Base-by-base conservation (phyloP, 179 eudicot species). In the Corrigiola litoralis region DNA sequence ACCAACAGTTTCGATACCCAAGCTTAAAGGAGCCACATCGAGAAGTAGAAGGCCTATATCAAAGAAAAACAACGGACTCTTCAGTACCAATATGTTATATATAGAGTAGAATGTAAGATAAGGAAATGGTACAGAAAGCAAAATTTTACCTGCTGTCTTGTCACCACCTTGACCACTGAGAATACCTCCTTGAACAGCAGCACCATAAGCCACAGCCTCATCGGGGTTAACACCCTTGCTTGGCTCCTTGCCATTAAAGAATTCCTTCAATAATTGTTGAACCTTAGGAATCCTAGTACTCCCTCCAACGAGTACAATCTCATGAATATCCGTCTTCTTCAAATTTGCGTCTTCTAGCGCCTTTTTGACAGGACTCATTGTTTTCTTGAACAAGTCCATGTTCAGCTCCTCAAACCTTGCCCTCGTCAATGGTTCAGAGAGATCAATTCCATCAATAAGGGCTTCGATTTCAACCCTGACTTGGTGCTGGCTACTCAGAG, bases 131-230 rank as follows among this genome's bases (percentile, higher is more conserved):
- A 37, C 13, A 3, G 4, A 20, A 8, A 13, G 34, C n/a, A 31
- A 32, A 25, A 16, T 13, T 46, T 27, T 70, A 75, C 79, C 79
- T 71, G 61, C 65, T 6, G 79, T 71, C 31, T 67, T 74, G 45
- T 66, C 72, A 31, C 79, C 79, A 47, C 75, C 79, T 60, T 70
- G 75, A 66, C 79, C 75, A 29, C 79, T 66, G 1, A 75, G 79
- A 70, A 75, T 68, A 44, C 75, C 79, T 37, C 79, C 79, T 47
- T 75, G 79, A 75, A 70, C 75, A 44, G 79, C 72, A n/a, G 79
- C 79, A 70, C 79, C 79, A 47, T 65, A 75, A 20, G 79, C 79
- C 17, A 75, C 79, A 40, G 79, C 79, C 57, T 75, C 79, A 31
- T 75, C 79, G 0, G 79, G 79, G 69, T 75, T 75, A 20, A 75